Evolutionary conservation across 208 protist genomes (phyloP).

Genomic region (Leishmania aethiopica): DNA sequence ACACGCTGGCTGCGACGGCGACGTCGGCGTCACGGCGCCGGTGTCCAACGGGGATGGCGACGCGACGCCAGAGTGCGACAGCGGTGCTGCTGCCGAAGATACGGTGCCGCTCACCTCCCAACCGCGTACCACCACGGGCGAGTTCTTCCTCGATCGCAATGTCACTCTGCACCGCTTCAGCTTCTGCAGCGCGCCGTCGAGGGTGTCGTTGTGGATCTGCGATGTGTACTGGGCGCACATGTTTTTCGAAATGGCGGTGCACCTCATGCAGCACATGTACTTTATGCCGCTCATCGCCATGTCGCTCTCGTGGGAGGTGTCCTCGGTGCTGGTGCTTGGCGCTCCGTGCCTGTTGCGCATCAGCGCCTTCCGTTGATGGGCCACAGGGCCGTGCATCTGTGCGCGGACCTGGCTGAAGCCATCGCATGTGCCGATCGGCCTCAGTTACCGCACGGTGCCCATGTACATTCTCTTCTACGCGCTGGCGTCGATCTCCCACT

Average conservation of each 20-base stretch:
- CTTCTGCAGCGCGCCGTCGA: slow-evolving; percentile 62
- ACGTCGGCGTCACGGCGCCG: background rate
- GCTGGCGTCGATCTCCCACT: slow-evolving; percentile 49
- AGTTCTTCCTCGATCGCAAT: slow-evolving; percentile 44
- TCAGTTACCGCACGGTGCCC: slow-evolving; percentile 45
- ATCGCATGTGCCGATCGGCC: slow-evolving; percentile 26
- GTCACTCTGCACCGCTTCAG: slow-evolving; percentile 68
- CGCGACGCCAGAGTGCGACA: background rate
- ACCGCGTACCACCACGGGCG: slow-evolving; percentile 27
- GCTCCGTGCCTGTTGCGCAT: slow-evolving; percentile 59
- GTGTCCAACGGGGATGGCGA: background rate
- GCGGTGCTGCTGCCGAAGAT: background rate
- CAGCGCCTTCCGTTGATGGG: slow-evolving; percentile 41
- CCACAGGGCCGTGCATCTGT: slow-evolving; percentile 43
- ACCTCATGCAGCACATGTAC: slow-evolving; percentile 79
- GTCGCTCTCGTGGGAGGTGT: slow-evolving; percentile 76
- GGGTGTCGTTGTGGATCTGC: slow-evolving; percentile 58
- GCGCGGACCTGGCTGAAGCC: slow-evolving; percentile 44
- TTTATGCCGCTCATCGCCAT: slow-evolving; percentile 82
- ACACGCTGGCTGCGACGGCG: background rate
- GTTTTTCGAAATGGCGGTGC: slow-evolving; percentile 61
- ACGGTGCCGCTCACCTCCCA: slow-evolving; percentile 1
- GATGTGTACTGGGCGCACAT: slow-evolving; percentile 77
- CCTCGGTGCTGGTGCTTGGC: slow-evolving; percentile 36
- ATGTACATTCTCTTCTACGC: slow-evolving; percentile 84